Evolutionary conservation across 1,284 basidiomycete species (phyloP).

Genomic region (Rhodotorula sp.): DNA sequence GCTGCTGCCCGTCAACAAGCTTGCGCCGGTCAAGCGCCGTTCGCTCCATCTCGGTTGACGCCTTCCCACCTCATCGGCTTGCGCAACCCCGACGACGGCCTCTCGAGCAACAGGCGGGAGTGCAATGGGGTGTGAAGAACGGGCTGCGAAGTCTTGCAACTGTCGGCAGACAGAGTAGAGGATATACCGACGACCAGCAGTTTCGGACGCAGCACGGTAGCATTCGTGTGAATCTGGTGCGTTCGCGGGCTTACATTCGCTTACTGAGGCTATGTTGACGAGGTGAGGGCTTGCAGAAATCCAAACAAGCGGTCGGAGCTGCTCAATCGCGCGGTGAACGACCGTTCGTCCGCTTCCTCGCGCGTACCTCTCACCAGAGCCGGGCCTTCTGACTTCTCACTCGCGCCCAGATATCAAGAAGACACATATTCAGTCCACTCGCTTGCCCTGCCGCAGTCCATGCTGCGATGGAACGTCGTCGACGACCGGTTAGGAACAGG

Average conservation of each 20-base stretch:
- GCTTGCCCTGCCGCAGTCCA: conserved; percentile 67
- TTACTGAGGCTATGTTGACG: background rate
- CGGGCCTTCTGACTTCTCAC: background rate
- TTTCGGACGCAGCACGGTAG: conserved; percentile 30
- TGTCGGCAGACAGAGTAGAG: background rate
- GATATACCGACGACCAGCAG: conserved; percentile 18
- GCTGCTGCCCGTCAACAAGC: background rate
- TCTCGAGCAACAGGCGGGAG: background rate
- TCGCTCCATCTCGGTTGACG: no score
- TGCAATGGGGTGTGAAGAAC: background rate
- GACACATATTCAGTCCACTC: conserved; percentile 75
- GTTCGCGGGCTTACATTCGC: background rate
- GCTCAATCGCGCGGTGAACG: conserved; percentile 38
- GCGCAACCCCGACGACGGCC: no score
- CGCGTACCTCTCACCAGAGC: background rate
- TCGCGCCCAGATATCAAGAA: conserved; percentile 63
- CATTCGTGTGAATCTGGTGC: conserved; percentile 34
- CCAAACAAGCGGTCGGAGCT: conserved; percentile 27
- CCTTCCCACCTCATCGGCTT: no score
- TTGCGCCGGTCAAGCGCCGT: no score
- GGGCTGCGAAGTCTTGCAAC: background rate
- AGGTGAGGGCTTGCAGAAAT: conserved; percentile 4
- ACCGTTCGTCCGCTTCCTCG: conserved; percentile 15
- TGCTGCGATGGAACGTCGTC: conserved; percentile 64
- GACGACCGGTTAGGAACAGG: conserved; percentile 54